Percentiles rank a stretch among this genome's conserved stretches.
Conservation (phyloP, 257 asterid species). For the Solanum neorickii region DNA sequence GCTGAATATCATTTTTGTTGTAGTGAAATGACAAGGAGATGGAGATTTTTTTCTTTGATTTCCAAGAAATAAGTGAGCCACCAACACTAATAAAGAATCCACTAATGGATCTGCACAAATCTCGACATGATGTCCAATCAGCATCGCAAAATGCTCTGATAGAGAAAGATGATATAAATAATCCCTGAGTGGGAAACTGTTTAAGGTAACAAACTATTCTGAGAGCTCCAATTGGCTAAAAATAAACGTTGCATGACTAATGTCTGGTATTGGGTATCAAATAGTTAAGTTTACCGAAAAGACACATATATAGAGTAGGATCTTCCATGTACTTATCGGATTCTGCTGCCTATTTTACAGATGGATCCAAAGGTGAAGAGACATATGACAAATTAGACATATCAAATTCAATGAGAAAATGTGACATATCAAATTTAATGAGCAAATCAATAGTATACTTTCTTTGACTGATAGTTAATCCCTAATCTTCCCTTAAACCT, state of each 20-base stretch:
- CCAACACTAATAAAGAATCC: neutral
- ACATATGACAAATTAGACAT: neutral
- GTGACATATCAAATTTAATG: neutral
- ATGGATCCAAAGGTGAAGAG: neutral
- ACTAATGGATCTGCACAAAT: too few relatives aligned
- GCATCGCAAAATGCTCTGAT: neutral
- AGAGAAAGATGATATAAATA: neutral
- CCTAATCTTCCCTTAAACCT: neutral
- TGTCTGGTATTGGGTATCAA: neutral
- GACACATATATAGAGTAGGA: neutral
- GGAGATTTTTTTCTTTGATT: neutral
- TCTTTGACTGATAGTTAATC: too few relatives aligned
- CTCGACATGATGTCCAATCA: neutral
- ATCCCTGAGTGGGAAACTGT: too few relatives aligned
- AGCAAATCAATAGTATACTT: neutral
- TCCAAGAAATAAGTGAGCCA: neutral
- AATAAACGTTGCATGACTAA: neutral
- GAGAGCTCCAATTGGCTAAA: neutral
- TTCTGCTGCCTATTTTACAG: neutral
- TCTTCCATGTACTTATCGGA: neutral
- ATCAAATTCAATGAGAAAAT: too few relatives aligned
- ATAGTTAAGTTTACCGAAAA: neutral
- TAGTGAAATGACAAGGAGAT: neutral
- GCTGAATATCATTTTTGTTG: too few relatives aligned
- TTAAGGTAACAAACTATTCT: neutral